A percentile compares a stretch with the other conserved stretches of the same genome.
phyloP scores from a whole-genome alignment of 2,329 filamentous ascomycete species.

The Kalmusia sp. region DNA sequence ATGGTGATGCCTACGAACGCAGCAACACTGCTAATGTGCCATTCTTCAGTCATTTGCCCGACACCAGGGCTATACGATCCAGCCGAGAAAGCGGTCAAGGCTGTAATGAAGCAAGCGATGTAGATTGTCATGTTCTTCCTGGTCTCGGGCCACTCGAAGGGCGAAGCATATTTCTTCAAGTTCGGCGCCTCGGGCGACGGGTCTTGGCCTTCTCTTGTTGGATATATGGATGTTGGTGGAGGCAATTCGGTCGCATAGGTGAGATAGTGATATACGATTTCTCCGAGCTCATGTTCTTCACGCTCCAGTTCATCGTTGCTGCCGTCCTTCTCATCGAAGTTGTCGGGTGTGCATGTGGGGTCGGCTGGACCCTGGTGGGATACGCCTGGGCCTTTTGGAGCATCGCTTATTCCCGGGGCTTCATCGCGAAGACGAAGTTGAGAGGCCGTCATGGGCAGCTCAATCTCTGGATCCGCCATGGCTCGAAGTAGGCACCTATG shows the following conservation, averaged over 20 bases:
- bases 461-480: constrained; percentile 49
- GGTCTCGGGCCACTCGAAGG: constrained; percentile 73
- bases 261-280: constrained; percentile 66
- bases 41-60: constrained; percentile 69
- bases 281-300: constrained; percentile 18
- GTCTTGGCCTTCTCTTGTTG: constrained; percentile 38
- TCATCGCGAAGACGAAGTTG: constrained; percentile 15
- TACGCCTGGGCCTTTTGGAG: constrained; percentile 13
- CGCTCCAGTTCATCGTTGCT: constrained; percentile 14
- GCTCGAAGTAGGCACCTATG: constrained; percentile 12
- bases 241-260: constrained; percentile 68
- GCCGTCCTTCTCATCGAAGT: constrained; percentile 22
- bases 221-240: constrained; percentile 48
- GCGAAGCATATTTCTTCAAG: constrained; percentile 70
- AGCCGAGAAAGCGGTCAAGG: constrained; percentile 79
- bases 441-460: constrained; percentile 36
- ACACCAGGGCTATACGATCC: constrained; percentile 79
- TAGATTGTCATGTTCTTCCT: constrained; percentile 75
- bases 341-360: constrained; percentile 18
- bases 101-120: constrained; percentile 78
- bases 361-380: constrained; percentile 6
- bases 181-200: constrained; percentile 67
- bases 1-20: constrained; percentile 79
- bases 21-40: constrained; percentile 69
- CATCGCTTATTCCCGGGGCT: constrained; percentile 39